Evolutionary conservation across 2,329 filamentous ascomycete genomes (phyloP), one percentile per base, ranked within the genome.

Genomic region (Domatiomyces globalis): DNA sequence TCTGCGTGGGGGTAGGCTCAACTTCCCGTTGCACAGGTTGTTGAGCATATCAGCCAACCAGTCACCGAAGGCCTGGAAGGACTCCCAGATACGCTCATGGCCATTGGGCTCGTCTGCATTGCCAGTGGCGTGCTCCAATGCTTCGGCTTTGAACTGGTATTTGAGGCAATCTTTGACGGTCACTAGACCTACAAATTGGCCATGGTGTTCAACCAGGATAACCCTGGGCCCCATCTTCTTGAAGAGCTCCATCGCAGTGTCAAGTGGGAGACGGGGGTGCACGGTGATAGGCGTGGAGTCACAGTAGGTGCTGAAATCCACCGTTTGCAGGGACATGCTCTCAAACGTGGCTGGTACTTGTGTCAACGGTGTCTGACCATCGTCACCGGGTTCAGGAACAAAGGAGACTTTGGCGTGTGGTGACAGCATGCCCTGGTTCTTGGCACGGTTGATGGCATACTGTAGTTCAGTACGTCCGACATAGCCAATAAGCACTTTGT

Each of bases 231-330:
- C 92, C 65, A 98, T 94, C 71, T 96, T 98, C 66, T 90, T 90
- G 73, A 98, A 98, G 9, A 98, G 75, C 64, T 98, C 92, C 88
- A 98, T 95, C 29, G 94, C 90, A 0, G 92, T 98, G 69, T 98
- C 92, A 0, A 98, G 79, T 0, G 90, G 85, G 0, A 96, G 79
- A 1, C 87, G 81, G 0, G 92, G 92, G 63, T 98, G 92, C 1
- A 89, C 89, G 0, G 88, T 85, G 1, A 98, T 79, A 0, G 92
- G 92, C 0, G 89, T 94, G 7, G 83, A 77, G 65, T 98, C 90
- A 49, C 95, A 83, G 63, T 90, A 96, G 46, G 85, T 81, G 60
- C 82, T 84, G 59, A 98, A 86, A 63, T 96, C 87, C 33, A 95
- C 69, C 15, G 67, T 74, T 5, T 76, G 73, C 2, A 79, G 73